Percentiles rank a stretch among this genome's conserved stretches.
Evolutionary conservation across 2,329 filamentous ascomycete species (phyloP).

Genomic region (Zasmidium angulare): DNA sequence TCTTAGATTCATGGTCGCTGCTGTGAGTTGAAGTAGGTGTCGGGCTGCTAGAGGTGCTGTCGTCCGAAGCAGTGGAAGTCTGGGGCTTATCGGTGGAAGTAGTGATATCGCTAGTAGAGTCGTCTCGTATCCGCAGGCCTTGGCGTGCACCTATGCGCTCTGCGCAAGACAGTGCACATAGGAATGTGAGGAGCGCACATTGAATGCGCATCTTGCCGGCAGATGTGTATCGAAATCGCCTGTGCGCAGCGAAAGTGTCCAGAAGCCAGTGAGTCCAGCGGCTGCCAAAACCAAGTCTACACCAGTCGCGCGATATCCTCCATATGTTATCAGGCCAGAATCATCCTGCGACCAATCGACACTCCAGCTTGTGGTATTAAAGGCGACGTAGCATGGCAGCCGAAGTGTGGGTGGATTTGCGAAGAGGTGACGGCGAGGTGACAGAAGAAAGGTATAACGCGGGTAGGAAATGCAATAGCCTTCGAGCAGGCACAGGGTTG

Average conservation of each 20-base stretch:
- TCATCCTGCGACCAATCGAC: not conserved
- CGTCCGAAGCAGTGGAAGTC: slow-evolving; percentile 1
- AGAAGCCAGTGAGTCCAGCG: not conserved
- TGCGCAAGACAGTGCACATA: slow-evolving; percentile 11
- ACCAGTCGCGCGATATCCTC: not conserved
- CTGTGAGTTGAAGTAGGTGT: slow-evolving; percentile 3
- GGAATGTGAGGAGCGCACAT: slow-evolving; percentile 11
- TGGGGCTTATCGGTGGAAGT: slow-evolving; percentile 3
- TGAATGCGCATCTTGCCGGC: slow-evolving; percentile 14
- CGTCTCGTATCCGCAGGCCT: slow-evolving; percentile 10
- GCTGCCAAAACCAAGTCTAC: slow-evolving; percentile 1
- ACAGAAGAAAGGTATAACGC: not conserved
- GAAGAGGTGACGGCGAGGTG: not conserved
- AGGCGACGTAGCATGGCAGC: not conserved
- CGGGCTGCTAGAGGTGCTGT: not conserved
- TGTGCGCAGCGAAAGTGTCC: not conserved
- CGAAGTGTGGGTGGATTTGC: not conserved
- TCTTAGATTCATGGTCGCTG: not conserved
- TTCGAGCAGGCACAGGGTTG: not conserved
- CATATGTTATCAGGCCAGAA: slow-evolving; percentile 1
- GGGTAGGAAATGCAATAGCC: not conserved
- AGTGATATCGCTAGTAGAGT: slow-evolving; percentile 5
- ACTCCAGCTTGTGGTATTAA: not conserved
- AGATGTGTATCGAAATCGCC: not conserved
- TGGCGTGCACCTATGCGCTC: slow-evolving; percentile 11